Evolutionary conservation across 306 rosid genomes (phyloP), one percentile per base, ranked within the genome.

Genomic region (Cucurbita moschata): DNA sequence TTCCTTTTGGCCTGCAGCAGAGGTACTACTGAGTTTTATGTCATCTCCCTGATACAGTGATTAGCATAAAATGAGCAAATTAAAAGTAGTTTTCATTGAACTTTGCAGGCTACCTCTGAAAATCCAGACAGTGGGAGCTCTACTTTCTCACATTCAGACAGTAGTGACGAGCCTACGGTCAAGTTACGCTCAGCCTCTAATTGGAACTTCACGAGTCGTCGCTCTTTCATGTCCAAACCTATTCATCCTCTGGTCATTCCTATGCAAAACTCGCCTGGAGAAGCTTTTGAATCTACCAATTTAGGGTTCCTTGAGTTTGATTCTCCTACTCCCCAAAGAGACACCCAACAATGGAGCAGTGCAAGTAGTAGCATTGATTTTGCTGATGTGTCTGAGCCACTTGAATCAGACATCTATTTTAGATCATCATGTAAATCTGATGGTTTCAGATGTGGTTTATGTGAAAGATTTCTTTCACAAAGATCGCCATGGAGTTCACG

Each of bases 401-500:
- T 91, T 78, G 92, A 91, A 66, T 79, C 85, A n/a, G 90, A 90
- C 86, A 74, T 79, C 68, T 77, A 61, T 47, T 58, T 64, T 46
- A 79, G 43, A 59, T 58, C 59, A 30, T 72, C 75, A 18, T 79
- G 72, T 73, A 79, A 70, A 44, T 80, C 89, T 49, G 86, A 82
- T 79, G 83, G 88, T 80, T 84, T 79, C 51, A 87, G 86, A 53
- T 94, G 96, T 64, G 79, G 91, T 75, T 76, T 91, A 80, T 94
- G 99, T 69, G 92, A 83, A 79, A 88, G 86, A 75, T 83, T 78
- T 78, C 88, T 91, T 39, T 89, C 92, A 5, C 97, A 85, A 51
- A 86, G 91, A 77, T 94, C 96, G 0, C 97, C 96, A 16, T 94
- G 97, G 97, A 84, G 96, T 79, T 83, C 88, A 51, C 90, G 90